Evolutionary conservation across 1,139 yeast genomes (phyloP), one percentile per base, ranked within the genome.

Genomic region (Pichia cactophila): DNA sequence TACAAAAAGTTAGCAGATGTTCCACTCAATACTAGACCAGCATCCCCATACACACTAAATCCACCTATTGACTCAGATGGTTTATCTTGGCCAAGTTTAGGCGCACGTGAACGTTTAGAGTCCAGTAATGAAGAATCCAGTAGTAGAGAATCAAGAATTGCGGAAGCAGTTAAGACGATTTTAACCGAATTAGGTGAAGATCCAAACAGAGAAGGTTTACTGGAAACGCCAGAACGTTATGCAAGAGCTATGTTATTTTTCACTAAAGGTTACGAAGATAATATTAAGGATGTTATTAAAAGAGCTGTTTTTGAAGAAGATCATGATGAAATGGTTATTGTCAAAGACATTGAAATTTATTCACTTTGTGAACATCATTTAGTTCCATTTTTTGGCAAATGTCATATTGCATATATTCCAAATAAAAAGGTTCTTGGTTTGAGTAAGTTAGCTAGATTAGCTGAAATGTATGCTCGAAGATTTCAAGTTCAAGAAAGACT

Each of bases 241-340:
- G 98, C 99, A 1, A 77, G 95, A 55, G 98, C 99, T 26, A 88
- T 92, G 95, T 74, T 92, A 47, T 92, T 73, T 61, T 89, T 94
- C 73, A 92, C 99, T 26, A 87, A 89, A 64, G 99, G 99, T 11
- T 92, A 92, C 66, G 96, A 90, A 68, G 96, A 90, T 58, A 89
- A 89, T 64, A 83, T 86, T 52, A 72, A 83, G 54, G 96, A 89
- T 63, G 97, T 90, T 33, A 85, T 94, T 61, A 92, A 94, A 62
- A 76, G 89, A 53, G 98, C 98, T 0, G 95, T 94, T 12, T 94
- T 94, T 60, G 97, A 92, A 66, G 98, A 92, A 65, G 96, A 94
- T 65, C 98, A 94, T 65, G 97, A 92, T 65, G 99, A 92, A 66
- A 92, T 92, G 97, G 98, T 92, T 44, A 90, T 92, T 58, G 98